Conservation (phyloP, 2,329 filamentous ascomycete species). For the Fusarium brevicatenulatum region DNA sequence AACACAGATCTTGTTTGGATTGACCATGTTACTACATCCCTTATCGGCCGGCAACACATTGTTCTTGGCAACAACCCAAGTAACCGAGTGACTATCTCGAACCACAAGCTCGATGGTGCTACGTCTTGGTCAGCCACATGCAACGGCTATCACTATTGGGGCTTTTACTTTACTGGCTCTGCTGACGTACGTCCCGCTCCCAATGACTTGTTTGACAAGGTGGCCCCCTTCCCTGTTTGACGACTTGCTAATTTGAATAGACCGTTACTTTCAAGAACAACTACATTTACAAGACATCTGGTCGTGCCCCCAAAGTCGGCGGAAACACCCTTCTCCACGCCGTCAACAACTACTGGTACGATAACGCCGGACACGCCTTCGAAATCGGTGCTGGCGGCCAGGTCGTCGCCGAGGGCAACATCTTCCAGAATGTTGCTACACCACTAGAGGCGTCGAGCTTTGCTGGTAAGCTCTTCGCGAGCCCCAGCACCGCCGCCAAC, state of each 20-base stretch:
- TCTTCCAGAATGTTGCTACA: background rate
- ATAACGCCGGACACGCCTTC: background rate
- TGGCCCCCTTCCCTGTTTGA: fast-evolving
- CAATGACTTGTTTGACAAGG: fast-evolving
- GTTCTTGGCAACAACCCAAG: background rate
- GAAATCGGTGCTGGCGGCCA: background rate
- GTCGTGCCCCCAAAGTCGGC: background rate
- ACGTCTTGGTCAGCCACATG: constrained; percentile 55
- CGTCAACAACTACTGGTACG: constrained; percentile 12
- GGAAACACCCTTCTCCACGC: constrained; percentile 7
- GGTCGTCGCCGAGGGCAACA: background rate
- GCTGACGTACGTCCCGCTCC: background rate
- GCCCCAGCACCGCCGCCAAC: constrained; percentile 48
- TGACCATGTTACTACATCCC: background rate
- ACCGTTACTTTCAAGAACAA: constrained; percentile 63
- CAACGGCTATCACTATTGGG: constrained; percentile 69
- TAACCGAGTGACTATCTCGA: constrained; percentile 1
- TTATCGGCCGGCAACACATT: constrained; percentile 4
- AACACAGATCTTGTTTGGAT: constrained; percentile 13
- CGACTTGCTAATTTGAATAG: background rate
- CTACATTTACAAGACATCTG: constrained; percentile 54
- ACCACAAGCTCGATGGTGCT: constrained; percentile 2
- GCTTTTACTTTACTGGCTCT: constrained; percentile 65
- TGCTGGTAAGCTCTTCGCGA: constrained; percentile 51
- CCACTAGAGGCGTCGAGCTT: constrained; percentile 45